Evolutionary conservation across 495 filamentous ascomycete species (phyloP), one percentile per base, ranked within the genome.

Genomic region (Niebla homalea): DNA sequence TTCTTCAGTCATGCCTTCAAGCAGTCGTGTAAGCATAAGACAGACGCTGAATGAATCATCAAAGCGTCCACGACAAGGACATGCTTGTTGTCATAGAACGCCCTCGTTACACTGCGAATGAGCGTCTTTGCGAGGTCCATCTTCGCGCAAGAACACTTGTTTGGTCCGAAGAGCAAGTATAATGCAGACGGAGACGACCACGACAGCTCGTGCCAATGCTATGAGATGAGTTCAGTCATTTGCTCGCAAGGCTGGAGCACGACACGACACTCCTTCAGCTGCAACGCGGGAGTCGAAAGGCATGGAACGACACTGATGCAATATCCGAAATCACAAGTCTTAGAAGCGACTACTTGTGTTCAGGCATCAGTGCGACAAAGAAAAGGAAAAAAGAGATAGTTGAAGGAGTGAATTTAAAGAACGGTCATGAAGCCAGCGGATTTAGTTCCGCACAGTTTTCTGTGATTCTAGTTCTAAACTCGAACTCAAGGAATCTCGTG

Each of bases 51-150:
- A 69, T 99, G 92, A 35, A 89, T 78, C 57, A 93, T 80, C 46
- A 99, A 77, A 49, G 93, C 89, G 75, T 99, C 92, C 32, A 99
- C 68, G 16, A 95, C 79, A 23, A 96, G 77, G 52, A 94, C 83
- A 58, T 94, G 84, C 51, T 88, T 79, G 43, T 83, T 89, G 46
- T 88, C 79, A 70, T 94, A 94, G 75, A 99, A 97, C 48, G 89
- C 82, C 62, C 92, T 90, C 51, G 80, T 83, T 46, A 89, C 83
- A 58, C 78, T 90, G 62, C 89, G 85, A 49, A 97, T 81, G 54
- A 99, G 82, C 14, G 81, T 80, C 62, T 87, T 85, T 32, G 89
- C 87, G 43, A 92, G 75, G 62, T 94, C 86, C 86, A 94, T 94
- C 21, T 22, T 41, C 8, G 21, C 39, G 21, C 29, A 32, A 7